phyloP scores from a whole-genome alignment of 2,329 filamentous ascomycete genomes.

The Ophiostoma quercus region DNA sequence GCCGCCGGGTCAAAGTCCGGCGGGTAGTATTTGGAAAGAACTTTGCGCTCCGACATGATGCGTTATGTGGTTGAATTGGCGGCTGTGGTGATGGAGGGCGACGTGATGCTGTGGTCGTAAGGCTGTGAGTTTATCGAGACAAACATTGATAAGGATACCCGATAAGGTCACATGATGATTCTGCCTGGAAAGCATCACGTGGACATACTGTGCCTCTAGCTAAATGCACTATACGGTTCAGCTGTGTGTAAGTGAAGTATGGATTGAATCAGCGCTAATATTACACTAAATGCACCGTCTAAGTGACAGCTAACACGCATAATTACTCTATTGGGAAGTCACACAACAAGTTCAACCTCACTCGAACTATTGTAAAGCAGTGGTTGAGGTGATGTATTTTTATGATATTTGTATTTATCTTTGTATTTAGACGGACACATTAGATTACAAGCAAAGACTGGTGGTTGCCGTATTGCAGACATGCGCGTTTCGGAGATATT shows the following conservation, averaged over 20 bases:
- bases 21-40: slow-evolving; percentile 41
- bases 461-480: no score
- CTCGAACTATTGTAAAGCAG: neutral
- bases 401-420: no score
- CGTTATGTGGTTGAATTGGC: neutral
- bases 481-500: no score
- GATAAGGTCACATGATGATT: slow-evolving; percentile 1
- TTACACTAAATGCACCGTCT: neutral
- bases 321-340: neutral
- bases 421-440: no score
- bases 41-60: slow-evolving; percentile 44
- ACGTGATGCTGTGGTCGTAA: neutral
- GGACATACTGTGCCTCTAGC: neutral
- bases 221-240: neutral
- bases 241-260: neutral
- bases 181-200: neutral
- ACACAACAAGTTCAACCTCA: neutral
- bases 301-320: neutral
- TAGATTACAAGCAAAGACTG: no score
- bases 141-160: neutral
- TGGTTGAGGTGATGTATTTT: no score
- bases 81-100: neutral
- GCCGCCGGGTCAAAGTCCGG: slow-evolving; percentile 87
- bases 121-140: neutral
- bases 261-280: neutral